These are phyloP conservation scores for Phytophthora boehmeriae DNA, from an alignment of 352 stramenopile genomes.

Conservation along the genomic window DNA sequence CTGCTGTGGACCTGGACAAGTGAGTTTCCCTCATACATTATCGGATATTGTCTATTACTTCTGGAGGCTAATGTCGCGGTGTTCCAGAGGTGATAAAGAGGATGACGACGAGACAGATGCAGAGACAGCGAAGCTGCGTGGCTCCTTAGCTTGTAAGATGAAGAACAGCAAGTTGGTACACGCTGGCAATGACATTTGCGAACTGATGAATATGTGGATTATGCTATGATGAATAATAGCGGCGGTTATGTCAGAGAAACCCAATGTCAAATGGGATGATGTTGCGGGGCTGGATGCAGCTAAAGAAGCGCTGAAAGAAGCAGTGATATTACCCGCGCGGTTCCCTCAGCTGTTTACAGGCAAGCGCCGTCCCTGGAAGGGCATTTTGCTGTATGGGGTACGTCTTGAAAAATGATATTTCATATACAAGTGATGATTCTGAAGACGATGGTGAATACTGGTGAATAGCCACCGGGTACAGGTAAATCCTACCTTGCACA, in stretches of 20 bases:
- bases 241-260: slow-evolving; percentile 88
- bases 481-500: slow-evolving; percentile 98
- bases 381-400: slow-evolving; percentile 98
- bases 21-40: slow-evolving; percentile 26
- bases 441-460: neutral
- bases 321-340: slow-evolving; percentile 95
- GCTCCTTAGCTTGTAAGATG: slow-evolving; percentile 89
- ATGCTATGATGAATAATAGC: slow-evolving; percentile 40
- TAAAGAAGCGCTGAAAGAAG: slow-evolving; percentile 99
- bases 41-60: neutral
- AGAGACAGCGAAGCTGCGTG: slow-evolving; percentile 96
- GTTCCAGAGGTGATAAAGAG: slow-evolving; percentile 72
- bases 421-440: neutral
- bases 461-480: slow-evolving; percentile 75
- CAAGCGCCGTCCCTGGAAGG: slow-evolving; percentile 92
- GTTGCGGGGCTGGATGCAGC: slow-evolving; percentile 96
- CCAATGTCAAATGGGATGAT: slow-evolving; percentile 97
- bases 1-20: slow-evolving; percentile 78
- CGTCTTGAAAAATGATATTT: slow-evolving; percentile 25
- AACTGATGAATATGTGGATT: slow-evolving; percentile 3
- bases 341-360: slow-evolving; percentile 98
- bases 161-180: neutral
- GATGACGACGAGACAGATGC: slow-evolving; percentile 93
- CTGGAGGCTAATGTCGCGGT: slow-evolving; percentile 5
- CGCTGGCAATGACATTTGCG: neutral